Conservation (phyloP, 2,329 filamentous ascomycete genomes). For the Pseudogymnoascus sp. region DNA sequence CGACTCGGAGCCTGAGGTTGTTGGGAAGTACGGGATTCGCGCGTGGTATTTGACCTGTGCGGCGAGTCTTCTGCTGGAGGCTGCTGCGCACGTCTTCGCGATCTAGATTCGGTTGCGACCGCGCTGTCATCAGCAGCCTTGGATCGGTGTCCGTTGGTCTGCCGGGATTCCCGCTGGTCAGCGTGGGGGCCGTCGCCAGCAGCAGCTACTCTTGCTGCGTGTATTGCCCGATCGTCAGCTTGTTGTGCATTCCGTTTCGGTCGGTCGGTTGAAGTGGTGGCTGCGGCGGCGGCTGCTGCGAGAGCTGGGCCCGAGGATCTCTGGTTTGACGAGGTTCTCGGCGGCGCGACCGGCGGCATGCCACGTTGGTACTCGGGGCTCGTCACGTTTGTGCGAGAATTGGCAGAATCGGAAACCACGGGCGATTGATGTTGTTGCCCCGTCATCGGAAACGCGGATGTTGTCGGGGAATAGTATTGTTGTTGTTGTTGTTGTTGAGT, state of each 20-base stretch:
- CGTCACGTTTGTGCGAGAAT: not conserved
- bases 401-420: not conserved
- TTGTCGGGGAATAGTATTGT: conserved; percentile 25
- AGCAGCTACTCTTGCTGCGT: conserved; percentile 21
- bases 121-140: conserved; percentile 26
- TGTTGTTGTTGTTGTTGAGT: conserved; percentile 21
- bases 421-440: conserved; percentile 1
- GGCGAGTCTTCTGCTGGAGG: conserved; percentile 36
- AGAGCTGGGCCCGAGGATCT: conserved; percentile 32
- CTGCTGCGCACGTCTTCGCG: conserved; percentile 39
- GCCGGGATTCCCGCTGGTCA: conserved; percentile 31
- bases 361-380: conserved; percentile 46
- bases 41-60: conserved; percentile 33
- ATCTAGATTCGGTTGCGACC: conserved; percentile 30
- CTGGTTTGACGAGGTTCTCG: conserved; percentile 72
- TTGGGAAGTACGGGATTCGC: conserved; percentile 32
- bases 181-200: conserved; percentile 29
- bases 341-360: conserved; percentile 66
- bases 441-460: conserved; percentile 7
- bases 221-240: conserved; percentile 24
- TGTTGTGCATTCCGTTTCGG: conserved; percentile 27
- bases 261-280: conserved; percentile 12
- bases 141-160: conserved; percentile 34
- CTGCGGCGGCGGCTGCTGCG: conserved; percentile 29
- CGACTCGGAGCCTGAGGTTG: conserved; percentile 22